phyloP scores from a whole-genome alignment of 495 filamentous ascomycete genomes.

The Patellaria atrata region DNA sequence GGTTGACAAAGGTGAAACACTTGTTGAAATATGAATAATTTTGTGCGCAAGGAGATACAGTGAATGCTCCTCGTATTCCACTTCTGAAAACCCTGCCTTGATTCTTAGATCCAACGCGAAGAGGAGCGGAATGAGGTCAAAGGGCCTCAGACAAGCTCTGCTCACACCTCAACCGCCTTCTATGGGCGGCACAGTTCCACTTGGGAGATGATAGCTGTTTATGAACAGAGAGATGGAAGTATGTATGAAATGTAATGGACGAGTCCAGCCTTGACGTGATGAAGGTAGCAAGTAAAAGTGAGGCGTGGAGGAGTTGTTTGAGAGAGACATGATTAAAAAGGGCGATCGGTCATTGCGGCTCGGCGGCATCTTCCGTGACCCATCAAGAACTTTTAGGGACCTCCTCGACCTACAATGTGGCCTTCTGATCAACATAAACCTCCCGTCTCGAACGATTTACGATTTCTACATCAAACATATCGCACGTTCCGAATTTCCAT shows the following conservation, averaged over 20 bases:
- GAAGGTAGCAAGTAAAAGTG: too few species aligned
- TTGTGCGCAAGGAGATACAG: conserved; percentile 2
- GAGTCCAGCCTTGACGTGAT: too few species aligned
- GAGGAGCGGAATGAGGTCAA: too few species aligned
- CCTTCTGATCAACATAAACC: conserved; percentile 3
- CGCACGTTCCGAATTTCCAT: not conserved
- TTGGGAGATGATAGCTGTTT: not conserved
- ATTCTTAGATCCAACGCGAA: too few species aligned
- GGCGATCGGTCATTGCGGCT: not conserved
- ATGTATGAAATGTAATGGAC: not conserved
- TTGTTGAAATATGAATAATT: not conserved
- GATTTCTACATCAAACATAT: conserved; percentile 35
- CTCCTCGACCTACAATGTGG: conserved; percentile 6
- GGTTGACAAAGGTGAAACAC: conserved; percentile 15
- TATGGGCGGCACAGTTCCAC: too few species aligned
- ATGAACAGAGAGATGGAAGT: conserved; percentile 1
- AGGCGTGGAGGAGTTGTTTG: not conserved
- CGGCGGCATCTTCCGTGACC: not conserved
- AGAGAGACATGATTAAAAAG: not conserved
- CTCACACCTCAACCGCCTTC: too few species aligned
- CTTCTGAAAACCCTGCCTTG: too few species aligned
- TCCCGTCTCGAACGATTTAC: conserved; percentile 9
- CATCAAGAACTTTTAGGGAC: conserved; percentile 7
- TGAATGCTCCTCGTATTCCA: too few species aligned
- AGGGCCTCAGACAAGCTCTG: too few species aligned